Base-by-base conservation (phyloP, 2,329 filamentous ascomycete species). In the Westerdykella sp. region DNA sequence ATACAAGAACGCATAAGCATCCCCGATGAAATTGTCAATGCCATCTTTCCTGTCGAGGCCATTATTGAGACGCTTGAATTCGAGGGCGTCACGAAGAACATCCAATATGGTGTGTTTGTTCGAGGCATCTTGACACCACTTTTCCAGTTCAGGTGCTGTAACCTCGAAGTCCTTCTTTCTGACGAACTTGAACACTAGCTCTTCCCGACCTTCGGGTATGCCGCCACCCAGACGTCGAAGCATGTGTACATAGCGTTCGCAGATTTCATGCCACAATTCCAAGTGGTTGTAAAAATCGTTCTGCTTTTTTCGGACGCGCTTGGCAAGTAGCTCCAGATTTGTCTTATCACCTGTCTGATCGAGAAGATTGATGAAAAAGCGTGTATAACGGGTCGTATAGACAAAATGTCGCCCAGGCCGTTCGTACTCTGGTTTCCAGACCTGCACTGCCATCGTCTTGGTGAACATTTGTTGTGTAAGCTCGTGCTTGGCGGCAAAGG, bases 351-450 rank as follows among this genome's bases (percentile, higher is more conserved):
- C 79, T 51, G 90, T 77, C 40, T 87, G 78, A 34, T 84, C 79
- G 6, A 95, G 73, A 6, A 95, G 73, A 42, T 78, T 75, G 11
- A 87, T 80, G 66, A 94, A 87, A 59, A 93, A 93, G 14, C 82
- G 81, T 1, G 88, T 84, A 58, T 96, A 96, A 49, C 85, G 83
- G 39, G 87, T 82, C 0, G 88, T 95, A 63, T 93, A 96, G 31
- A 95, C 88, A 58, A 95, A 93, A 63, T 96, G 90, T 14, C 90
- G 80, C 0, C 90, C 90, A 0, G 88, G 75, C 16, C 83, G 74
- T 63, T 96, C 90, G 37, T 86, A 82, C 52, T 95, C 90, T 31
- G 90, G 93, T 55, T 90, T 91, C 90, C 90, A 96, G 4, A 96
- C 88, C 59, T 94, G 91, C 65, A 95, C 83, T 1, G 86, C 84